Conservation (phyloP, 352 stramenopile genomes). For the Globisporangium emineosum region DNA sequence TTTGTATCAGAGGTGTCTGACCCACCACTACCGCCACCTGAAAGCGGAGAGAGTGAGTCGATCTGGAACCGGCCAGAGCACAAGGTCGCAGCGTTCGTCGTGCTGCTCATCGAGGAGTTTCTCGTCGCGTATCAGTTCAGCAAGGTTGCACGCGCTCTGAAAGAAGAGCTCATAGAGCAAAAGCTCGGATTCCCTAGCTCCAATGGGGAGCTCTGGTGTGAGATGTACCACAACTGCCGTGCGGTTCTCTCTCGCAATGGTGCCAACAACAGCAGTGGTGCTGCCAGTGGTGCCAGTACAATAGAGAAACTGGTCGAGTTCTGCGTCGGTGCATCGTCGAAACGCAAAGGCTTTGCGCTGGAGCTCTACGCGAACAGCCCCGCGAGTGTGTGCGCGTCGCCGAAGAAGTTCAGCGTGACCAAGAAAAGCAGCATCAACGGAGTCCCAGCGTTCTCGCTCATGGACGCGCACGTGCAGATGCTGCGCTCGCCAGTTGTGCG, state of each 20-base stretch:
- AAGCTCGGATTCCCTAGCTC: slow-evolving; percentile 18
- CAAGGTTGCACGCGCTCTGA: slow-evolving; percentile 29
- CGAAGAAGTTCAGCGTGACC: slow-evolving; percentile 29
- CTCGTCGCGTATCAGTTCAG: slow-evolving; percentile 35
- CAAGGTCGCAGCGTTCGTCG: slow-evolving; percentile 28
- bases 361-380: slow-evolving; percentile 25
- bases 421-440: slow-evolving; percentile 27
- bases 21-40: background rate
- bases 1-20: background rate
- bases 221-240: slow-evolving; percentile 54
- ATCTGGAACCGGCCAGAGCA: slow-evolving; percentile 11
- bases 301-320: slow-evolving; percentile 59
- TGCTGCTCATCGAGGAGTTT: slow-evolving; percentile 67
- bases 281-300: slow-evolving; percentile 20
- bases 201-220: slow-evolving; percentile 44
- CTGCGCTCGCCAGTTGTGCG: slow-evolving; percentile 52
- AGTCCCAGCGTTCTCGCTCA: slow-evolving; percentile 31
- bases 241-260: slow-evolving; percentile 24
- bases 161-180: slow-evolving; percentile 35
- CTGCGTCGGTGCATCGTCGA: slow-evolving; percentile 26
- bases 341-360: slow-evolving; percentile 26
- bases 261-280: background rate
- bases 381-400: slow-evolving; percentile 39
- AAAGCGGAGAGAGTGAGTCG: background rate
- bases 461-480: slow-evolving; percentile 42